Evolutionary conservation across 2,329 filamentous ascomycete genomes (phyloP).

Genomic region (Catunica adiposa): DNA sequence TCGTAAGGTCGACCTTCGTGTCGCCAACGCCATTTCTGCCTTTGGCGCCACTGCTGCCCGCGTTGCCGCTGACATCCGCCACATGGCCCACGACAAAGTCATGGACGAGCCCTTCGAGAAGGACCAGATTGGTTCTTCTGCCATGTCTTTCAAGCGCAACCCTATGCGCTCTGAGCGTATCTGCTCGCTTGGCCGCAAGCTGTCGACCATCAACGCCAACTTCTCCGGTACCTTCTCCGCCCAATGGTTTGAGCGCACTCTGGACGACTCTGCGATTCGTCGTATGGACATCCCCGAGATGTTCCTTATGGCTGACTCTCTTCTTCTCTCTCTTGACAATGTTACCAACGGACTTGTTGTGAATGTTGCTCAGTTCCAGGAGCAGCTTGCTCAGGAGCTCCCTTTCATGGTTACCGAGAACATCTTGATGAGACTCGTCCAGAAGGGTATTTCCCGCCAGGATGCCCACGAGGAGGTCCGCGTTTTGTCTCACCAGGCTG

Average conservation of each 20-base stretch:
- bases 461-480: constrained; percentile 79
- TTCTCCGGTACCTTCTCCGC: constrained; percentile 21
- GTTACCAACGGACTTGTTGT: constrained; percentile 55
- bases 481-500: constrained; percentile 63
- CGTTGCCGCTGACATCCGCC: constrained; percentile 58
- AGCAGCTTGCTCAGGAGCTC: constrained; percentile 55
- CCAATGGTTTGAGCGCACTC: constrained; percentile 42
- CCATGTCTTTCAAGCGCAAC: constrained; percentile 35
- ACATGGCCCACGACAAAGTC: constrained; percentile 63
- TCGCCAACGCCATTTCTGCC: constrained; percentile 66
- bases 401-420: constrained; percentile 63
- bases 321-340: constrained; percentile 52
- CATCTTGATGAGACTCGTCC: constrained; percentile 64
- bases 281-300: constrained; percentile 47
- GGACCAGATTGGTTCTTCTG: constrained; percentile 55
- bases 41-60: constrained; percentile 60
- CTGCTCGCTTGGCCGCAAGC: constrained; percentile 29
- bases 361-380: constrained; percentile 56
- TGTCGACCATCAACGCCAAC: constrained; percentile 24
- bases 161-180: constrained; percentile 35
- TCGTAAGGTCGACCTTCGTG: constrained; percentile 59
- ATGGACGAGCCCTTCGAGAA: constrained; percentile 56
- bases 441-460: constrained; percentile 55
- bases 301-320: constrained; percentile 52
- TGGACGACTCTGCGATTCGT: constrained; percentile 59